Evolutionary conservation across 768 basidiomycete species (phyloP), one percentile per base, ranked within the genome.

Genomic region (Kwoniella sp.): DNA sequence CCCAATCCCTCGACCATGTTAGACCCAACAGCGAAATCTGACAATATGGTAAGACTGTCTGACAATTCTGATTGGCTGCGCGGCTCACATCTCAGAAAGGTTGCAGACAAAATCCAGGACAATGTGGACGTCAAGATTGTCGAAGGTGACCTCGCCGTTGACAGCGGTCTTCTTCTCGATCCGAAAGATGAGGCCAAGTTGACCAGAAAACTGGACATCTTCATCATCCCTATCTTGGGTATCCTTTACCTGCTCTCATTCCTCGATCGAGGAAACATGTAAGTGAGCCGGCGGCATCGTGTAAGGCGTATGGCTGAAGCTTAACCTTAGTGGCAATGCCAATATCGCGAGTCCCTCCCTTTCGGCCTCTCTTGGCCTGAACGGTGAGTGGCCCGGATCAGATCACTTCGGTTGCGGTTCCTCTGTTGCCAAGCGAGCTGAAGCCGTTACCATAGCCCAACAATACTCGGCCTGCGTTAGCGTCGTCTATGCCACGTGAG

Each of bases 401-500:
- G 10, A 10, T 4, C 19, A 12, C 9, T 4, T 8, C 27, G 49
- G 8, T 8, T 50, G 12, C 17, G 7, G 40, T 7, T 24, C 22
- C 10, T 24, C 49, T n/a, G n/a, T n/a, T n/a, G n/a, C n/a, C n/a
- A n/a, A n/a, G n/a, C n/a, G n/a, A n/a, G n/a, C n/a, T n/a, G n/a
- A n/a, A n/a, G n/a, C n/a, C n/a, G n/a, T n/a, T n/a, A n/a, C 7
- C 27, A 4, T 24, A 50, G 49, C 49, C 22, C 22, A 50, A 19
- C 49, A 50, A 29, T 50, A 50, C 27, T 50, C 49, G 5, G 49
- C 49, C 21, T 24, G 24, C 19, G 49, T 50, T 29, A 50, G 49
- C 49, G 49, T 50, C 49, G 49, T 50, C 49, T 50, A 50, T 50
- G 49, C 49, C 27, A 50, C 49, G 49, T 50, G 19, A 50, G 49